Evolutionary conservation across 2,329 filamentous ascomycete genomes (phyloP).

Genomic region (Claviceps capensis): DNA sequence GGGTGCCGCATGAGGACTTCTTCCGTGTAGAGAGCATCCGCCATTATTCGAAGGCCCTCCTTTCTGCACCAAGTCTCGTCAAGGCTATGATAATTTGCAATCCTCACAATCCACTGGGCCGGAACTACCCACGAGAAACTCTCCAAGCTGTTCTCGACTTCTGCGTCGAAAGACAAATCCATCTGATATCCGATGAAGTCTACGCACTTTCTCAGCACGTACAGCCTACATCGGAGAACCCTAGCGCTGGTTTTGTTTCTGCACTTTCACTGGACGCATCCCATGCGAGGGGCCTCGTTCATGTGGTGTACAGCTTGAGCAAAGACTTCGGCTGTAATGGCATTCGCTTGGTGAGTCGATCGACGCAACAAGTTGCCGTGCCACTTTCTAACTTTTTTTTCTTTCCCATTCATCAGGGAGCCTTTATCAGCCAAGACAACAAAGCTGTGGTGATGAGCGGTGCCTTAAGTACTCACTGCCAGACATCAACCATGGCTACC

Average conservation of each 20-base stretch:
- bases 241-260: background rate
- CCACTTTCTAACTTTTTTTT: no score
- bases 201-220: background rate
- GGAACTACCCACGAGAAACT: no score
- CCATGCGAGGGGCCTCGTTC: background rate
- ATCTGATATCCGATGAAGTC: background rate
- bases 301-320: background rate
- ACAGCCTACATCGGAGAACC: background rate
- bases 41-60: background rate
- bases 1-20: background rate
- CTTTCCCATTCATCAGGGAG: no score
- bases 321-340: background rate
- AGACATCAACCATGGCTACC: background rate
- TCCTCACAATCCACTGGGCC: no score
- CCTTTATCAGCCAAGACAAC: background rate
- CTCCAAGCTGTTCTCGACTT: background rate
- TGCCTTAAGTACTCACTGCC: background rate
- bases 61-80: no score
- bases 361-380: background rate
- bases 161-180: background rate
- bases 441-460: background rate
- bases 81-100: no score
- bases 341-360: background rate
- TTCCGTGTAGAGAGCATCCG: background rate
- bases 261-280: background rate